Conservation (phyloP, 2,329 filamentous ascomycete genomes). For the Penicillium sp. region DNA sequence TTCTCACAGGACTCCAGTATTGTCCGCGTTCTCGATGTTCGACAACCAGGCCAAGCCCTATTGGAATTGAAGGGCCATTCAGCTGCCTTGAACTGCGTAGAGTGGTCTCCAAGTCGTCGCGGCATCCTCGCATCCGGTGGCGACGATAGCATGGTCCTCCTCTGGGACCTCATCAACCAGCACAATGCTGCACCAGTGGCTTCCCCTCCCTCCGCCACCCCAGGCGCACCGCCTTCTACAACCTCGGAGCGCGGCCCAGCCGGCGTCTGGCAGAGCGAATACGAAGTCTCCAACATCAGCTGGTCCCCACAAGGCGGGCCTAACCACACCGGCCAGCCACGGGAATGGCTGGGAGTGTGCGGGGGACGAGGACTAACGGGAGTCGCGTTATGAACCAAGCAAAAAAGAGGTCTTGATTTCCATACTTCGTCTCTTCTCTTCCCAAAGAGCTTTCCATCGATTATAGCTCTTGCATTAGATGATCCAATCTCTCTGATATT, state of each 20-base stretch:
- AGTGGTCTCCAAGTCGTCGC: conserved; percentile 87
- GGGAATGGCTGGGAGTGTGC: conserved; percentile 47
- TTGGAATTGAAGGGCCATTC: conserved; percentile 88
- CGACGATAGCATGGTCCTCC: conserved; percentile 85
- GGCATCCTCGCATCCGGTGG: conserved; percentile 88
- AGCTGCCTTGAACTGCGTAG: conserved; percentile 83
- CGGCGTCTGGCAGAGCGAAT: conserved; percentile 47
- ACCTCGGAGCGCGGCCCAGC: conserved; percentile 45
- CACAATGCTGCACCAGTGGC: conserved; percentile 50
- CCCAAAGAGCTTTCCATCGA: conserved; percentile 1
- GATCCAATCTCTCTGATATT: conserved; percentile 8
- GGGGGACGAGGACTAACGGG: conserved; percentile 48
- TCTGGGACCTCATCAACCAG: conserved; percentile 87
- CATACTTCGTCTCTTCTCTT: conserved; percentile 4
- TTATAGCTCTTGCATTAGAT: conserved; percentile 21
- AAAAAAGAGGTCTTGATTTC: conserved; percentile 10
- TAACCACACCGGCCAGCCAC: conserved; percentile 31
- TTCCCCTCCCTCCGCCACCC: conserved; percentile 33
- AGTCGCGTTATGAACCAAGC: conserved; percentile 36
- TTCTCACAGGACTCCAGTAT: conserved; percentile 91
- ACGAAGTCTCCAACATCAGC: conserved; percentile 48
- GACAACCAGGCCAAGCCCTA: conserved; percentile 91
- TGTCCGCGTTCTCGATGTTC: conserved; percentile 91
- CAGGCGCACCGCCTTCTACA: conserved; percentile 26
- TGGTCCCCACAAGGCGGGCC: conserved; percentile 46